Conservation (phyloP, 495 filamentous ascomycete genomes). For the Trichocladium uniseriatum region DNA sequence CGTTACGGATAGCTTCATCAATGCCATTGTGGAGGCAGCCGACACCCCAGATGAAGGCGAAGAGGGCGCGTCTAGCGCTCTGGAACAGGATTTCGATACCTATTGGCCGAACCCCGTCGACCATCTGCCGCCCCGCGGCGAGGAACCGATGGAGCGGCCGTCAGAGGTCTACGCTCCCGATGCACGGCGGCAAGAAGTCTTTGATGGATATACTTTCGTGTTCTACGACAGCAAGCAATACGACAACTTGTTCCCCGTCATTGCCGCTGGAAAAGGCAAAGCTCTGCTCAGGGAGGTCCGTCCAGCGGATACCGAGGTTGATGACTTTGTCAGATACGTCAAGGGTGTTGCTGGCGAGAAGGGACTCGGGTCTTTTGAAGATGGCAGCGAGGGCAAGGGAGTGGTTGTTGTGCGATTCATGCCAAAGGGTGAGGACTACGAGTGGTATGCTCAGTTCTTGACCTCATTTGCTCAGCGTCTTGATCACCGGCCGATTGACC, state of each 20-base stretch:
- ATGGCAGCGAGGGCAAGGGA: slow-evolving; percentile 53
- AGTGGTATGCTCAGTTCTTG: slow-evolving; percentile 63
- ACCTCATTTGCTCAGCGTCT: slow-evolving; percentile 57
- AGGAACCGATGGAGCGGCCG: slow-evolving; percentile 59
- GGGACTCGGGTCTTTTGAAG: slow-evolving; percentile 50
- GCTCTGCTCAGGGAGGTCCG: slow-evolving; percentile 55
- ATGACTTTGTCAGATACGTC: slow-evolving; percentile 71
- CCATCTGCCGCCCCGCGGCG: slow-evolving; percentile 63
- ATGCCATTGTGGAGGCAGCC: slow-evolving; percentile 61
- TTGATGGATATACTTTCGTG: slow-evolving; percentile 81
- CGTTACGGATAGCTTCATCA: slow-evolving; percentile 63
- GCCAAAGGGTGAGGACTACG: slow-evolving; percentile 49
- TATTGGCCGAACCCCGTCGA: slow-evolving; percentile 68
- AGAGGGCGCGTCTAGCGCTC: slow-evolving; percentile 48
- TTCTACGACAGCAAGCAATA: slow-evolving; percentile 76
- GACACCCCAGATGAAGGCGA: slow-evolving; percentile 41
- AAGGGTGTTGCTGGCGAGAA: slow-evolving; percentile 65
- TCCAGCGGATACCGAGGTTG: slow-evolving; percentile 56
- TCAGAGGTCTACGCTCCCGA: slow-evolving; percentile 60
- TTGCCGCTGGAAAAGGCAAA: slow-evolving; percentile 77
- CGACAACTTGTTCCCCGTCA: slow-evolving; percentile 60
- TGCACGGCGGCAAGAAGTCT: slow-evolving; percentile 54
- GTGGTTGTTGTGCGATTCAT: slow-evolving; percentile 73
- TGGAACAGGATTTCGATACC: slow-evolving; percentile 78
- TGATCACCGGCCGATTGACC: slow-evolving; percentile 75